Conservation (phyloP, 768 basidiomycete genomes). For the Russula griseocarnosa region DNA sequence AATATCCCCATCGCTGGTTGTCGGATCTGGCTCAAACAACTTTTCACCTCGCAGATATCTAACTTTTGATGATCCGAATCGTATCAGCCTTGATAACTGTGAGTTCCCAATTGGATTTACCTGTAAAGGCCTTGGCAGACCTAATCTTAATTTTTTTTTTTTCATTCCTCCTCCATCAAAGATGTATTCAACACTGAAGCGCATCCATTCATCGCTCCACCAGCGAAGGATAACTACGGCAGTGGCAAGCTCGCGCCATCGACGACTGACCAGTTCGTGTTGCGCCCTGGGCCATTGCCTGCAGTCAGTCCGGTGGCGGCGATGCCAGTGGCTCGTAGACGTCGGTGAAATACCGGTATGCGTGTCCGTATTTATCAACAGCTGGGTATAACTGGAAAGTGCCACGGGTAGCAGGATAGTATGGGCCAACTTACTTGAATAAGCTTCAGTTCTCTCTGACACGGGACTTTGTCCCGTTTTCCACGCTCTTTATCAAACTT, state of each 20-base stretch:
- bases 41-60: no score
- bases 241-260: slow-evolving; percentile 28
- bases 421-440: neutral
- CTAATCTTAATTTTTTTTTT: neutral
- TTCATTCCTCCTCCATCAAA: neutral
- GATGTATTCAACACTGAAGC: slow-evolving; percentile 41
- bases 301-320: slow-evolving; percentile 31
- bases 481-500: neutral
- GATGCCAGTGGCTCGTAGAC: slow-evolving; percentile 17
- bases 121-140: no score
- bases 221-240: slow-evolving; percentile 36
- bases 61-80: slow-evolving; percentile 66
- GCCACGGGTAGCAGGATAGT: neutral
- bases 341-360: neutral
- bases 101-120: slow-evolving; percentile 30
- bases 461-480: neutral
- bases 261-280: slow-evolving; percentile 17
- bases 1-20: no score
- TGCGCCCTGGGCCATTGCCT: slow-evolving; percentile 24
- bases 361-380: neutral
- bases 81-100: slow-evolving; percentile 66
- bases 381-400: no score
- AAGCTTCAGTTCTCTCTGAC: neutral
- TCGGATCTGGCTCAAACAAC: no score
- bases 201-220: slow-evolving; percentile 21